phyloP scores from a whole-genome alignment of 2,329 filamentous ascomycete genomes.

The Cryphonectria nitschkei region DNA sequence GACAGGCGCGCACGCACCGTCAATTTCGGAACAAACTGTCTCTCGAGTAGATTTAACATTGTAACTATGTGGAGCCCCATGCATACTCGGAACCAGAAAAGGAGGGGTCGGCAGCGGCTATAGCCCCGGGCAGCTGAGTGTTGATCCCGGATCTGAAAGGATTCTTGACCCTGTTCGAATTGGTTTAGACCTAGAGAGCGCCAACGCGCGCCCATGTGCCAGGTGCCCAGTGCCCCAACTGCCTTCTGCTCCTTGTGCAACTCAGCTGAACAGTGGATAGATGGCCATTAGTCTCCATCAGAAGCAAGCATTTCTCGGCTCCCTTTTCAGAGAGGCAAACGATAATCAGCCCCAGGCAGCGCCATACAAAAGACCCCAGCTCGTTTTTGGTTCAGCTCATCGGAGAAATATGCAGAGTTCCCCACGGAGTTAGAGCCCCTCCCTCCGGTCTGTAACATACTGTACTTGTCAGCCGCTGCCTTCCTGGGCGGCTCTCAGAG shows the following conservation, averaged over 20 bases:
- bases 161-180: background rate
- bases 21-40: background rate
- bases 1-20: background rate
- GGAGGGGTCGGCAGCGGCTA: background rate
- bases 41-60: background rate
- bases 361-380: background rate
- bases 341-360: background rate
- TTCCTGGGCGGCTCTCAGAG: background rate
- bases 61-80: background rate
- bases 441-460: background rate
- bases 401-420: background rate
- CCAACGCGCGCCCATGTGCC: background rate
- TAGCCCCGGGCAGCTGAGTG: background rate
- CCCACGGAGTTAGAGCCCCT: background rate
- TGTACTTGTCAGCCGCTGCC: background rate
- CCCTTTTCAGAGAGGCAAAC: background rate
- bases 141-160: background rate
- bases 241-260: background rate
- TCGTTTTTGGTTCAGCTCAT: background rate
- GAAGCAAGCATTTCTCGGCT: background rate
- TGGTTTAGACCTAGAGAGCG: background rate
- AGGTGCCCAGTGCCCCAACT: background rate
- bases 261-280: background rate
- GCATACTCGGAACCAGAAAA: background rate
- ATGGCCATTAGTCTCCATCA: background rate